A percentile compares a stretch with the other conserved stretches of the same genome.
Conservation (phyloP, 108 stramenopile species). For the Cyclotella sp. region DNA sequence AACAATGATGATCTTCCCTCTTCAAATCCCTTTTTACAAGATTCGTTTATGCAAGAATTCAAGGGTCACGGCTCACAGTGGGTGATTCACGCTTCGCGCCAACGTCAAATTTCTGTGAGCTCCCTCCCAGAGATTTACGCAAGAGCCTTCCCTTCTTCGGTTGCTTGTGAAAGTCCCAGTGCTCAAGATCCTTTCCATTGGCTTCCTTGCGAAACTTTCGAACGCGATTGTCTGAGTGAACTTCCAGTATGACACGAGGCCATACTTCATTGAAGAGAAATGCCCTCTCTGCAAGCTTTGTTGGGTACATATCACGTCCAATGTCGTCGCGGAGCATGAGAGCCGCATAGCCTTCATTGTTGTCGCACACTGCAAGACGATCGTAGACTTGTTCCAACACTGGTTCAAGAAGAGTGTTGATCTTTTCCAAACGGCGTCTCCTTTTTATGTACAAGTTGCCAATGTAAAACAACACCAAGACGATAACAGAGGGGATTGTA, state of each 20-base stretch:
- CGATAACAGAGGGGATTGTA: conserved; percentile 17
- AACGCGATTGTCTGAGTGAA: conserved; percentile 47
- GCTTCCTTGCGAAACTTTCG: conserved; percentile 39
- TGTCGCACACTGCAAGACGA: conserved; percentile 44
- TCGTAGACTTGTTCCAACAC: conserved; percentile 41
- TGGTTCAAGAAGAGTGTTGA: conserved; percentile 24
- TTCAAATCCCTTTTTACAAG: not conserved
- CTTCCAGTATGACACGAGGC: conserved; percentile 40
- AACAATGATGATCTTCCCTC: no score
- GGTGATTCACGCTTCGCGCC: not conserved
- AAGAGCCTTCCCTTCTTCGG: conserved; percentile 32
- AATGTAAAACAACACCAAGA: conserved; percentile 7
- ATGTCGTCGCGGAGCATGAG: conserved; percentile 47
- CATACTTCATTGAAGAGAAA: conserved; percentile 47
- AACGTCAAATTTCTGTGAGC: not conserved
- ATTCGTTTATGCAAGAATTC: conserved; percentile 4
- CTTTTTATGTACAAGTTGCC: not conserved
- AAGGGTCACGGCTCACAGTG: conserved; percentile 27
- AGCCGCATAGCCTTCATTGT: conserved; percentile 42
- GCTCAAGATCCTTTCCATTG: conserved; percentile 42
- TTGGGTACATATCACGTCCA: conserved; percentile 44
- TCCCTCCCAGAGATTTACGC: conserved; percentile 31
- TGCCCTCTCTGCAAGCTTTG: conserved; percentile 23
- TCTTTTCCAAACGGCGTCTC: conserved; percentile 28
- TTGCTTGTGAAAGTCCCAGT: conserved; percentile 43